Evolutionary conservation across 306 rosid species (phyloP), one percentile per base, ranked within the genome.

Genomic region (Trifolium fragiferum): DNA sequence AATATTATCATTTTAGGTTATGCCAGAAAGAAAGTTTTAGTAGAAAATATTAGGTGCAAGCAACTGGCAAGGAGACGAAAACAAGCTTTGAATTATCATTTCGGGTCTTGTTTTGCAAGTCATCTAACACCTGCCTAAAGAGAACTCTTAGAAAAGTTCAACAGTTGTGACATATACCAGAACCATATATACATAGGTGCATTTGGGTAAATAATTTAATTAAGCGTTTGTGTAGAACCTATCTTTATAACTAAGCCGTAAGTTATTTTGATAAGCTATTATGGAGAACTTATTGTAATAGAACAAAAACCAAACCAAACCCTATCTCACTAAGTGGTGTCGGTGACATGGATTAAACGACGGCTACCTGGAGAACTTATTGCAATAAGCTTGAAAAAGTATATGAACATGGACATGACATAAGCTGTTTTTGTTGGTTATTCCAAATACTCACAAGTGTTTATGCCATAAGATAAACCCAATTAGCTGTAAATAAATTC

Each of bases 1-100:
- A 37, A 58, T 46, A 43, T 20, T 37, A 35, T 8, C 10, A 20
- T 21, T 27, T 30, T 43, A 44, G 61, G 8, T 51, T 50, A 12
- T 51, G 64, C 19, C 3, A 57, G 37, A 61, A 75, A 64, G 14
- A 12, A 66, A 18, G 40, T 7, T 43, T 13, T 40, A 58, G n/a
- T 53, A 53, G 67, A 40, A 65, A 58, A 53, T 53, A 67, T 67
- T 67, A 67, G 60, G 67, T 18, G 37, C 10, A 59, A 30, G 37
- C 10, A 59, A 27, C 40, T 14, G 32, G 41, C 51, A 27, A 13
- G 67, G 37, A 32, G 21, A 53, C 53, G n/a, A 54, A 62, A 67
- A 67, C 8, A 30, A 41, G 4, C 35, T 54, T 66, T 43, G 38
- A 23, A 8, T 53, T 66, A 38, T 38, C 19, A 35, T 21, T 66